These are phyloP conservation scores for Closterium sp. DNA, from an alignment of 139 green algal species.

Conservation along the genomic window DNA sequence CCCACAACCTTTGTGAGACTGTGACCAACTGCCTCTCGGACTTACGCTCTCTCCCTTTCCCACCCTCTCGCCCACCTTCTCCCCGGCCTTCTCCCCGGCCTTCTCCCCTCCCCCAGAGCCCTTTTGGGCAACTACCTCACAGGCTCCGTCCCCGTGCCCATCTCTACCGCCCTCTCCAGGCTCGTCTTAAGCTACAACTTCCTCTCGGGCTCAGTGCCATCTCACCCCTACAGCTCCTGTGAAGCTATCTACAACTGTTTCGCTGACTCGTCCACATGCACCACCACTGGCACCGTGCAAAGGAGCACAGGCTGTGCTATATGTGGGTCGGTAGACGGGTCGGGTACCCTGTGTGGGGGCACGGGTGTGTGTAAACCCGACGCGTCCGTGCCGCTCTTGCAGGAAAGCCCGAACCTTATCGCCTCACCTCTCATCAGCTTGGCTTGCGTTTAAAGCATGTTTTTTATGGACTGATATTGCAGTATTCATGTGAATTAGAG, in stretches of 20 bases:
- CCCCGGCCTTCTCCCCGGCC: too few species aligned
- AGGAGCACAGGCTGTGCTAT: not conserved
- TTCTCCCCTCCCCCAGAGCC: not conserved
- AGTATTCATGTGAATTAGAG: too few species aligned
- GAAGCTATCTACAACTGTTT: not conserved
- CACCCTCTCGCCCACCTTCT: too few species aligned
- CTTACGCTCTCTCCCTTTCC: too few species aligned
- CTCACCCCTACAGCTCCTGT: not conserved
- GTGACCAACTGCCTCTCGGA: too few species aligned
- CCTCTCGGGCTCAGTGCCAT: not conserved
- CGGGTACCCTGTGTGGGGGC: not conserved
- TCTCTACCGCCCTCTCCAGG: not conserved
- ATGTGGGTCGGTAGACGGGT: not conserved
- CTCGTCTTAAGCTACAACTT: not conserved
- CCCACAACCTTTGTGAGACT: too few species aligned
- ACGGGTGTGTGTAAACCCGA: not conserved
- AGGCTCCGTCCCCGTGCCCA: not conserved
- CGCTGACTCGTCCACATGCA: not conserved
- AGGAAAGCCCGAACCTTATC: not conserved
- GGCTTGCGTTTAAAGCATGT: not conserved
- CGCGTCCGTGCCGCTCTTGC: not conserved
- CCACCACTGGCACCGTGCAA: not conserved
- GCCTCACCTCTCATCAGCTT: not conserved
- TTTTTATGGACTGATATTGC: too few species aligned
- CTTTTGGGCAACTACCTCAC: not conserved